These are phyloP conservation scores for Trichoderma erinaceum DNA, from an alignment of 495 filamentous ascomycete species.

Conservation along the genomic window DNA sequence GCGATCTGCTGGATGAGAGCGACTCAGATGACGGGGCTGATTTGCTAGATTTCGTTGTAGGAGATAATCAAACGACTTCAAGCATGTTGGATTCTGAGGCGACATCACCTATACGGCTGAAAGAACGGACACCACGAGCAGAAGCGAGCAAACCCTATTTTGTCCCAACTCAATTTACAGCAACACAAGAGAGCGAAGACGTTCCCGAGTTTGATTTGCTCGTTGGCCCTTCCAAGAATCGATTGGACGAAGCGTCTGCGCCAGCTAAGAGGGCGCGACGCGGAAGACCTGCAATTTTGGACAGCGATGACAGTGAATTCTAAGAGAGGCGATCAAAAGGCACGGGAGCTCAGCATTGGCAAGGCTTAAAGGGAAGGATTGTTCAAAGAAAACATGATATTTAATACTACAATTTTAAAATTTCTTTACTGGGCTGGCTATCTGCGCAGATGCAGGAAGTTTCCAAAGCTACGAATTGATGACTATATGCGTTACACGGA, in stretches of 20 bases:
- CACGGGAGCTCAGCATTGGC: background rate
- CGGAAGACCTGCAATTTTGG: background rate
- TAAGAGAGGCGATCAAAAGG: background rate
- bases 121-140: conserved; percentile 12
- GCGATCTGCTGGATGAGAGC: conserved; percentile 39
- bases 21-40: conserved; percentile 43
- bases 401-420: background rate
- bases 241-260: background rate
- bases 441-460: background rate
- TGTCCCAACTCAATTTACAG: background rate
- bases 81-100: conserved; percentile 28
- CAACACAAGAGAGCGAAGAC: conserved; percentile 12
- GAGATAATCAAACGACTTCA: conserved; percentile 36
- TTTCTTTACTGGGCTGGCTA: background rate
- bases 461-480: background rate
- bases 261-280: background rate
- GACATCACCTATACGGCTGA: conserved; percentile 27
- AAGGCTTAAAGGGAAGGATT: background rate
- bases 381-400: background rate
- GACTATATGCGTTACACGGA: background rate
- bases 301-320: conserved; percentile 4
- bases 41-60: conserved; percentile 40
- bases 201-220: background rate
- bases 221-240: background rate
- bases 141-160: background rate